Evolutionary conservation across 345 rosid genomes (phyloP).

Genomic region (Triadica sebifera): DNA sequence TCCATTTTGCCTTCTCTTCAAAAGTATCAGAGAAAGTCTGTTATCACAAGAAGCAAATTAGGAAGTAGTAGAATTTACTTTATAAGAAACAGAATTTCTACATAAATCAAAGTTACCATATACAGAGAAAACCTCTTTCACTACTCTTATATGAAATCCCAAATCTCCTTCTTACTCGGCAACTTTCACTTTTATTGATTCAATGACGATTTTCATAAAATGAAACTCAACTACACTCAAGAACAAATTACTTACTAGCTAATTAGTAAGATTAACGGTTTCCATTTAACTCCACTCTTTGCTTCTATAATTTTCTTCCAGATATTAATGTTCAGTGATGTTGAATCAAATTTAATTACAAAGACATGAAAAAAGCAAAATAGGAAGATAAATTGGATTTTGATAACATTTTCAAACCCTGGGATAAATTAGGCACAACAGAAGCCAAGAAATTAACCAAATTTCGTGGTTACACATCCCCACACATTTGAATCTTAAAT

Average conservation of each 20-base stretch:
- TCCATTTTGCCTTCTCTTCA: constrained; percentile 97
- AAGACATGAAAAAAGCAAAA: neutral
- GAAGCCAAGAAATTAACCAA: neutral
- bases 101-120: neutral
- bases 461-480: neutral
- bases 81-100: neutral
- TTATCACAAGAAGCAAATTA: constrained; percentile 13
- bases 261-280: neutral
- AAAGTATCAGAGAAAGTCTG: constrained; percentile 87
- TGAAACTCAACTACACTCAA: neutral
- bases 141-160: neutral
- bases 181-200: neutral
- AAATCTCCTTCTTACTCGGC: neutral
- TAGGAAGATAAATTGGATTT: neutral
- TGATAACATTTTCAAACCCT: neutral
- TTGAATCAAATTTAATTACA: neutral
- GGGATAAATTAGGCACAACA: neutral
- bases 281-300: neutral
- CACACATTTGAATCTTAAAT: neutral
- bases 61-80: constrained; percentile 11
- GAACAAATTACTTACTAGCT: neutral
- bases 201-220: neutral
- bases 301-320: neutral
- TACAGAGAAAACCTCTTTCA: neutral
- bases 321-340: neutral